Base-by-base conservation (phyloP, 208 protist species). In the Leishmania arabica region DNA sequence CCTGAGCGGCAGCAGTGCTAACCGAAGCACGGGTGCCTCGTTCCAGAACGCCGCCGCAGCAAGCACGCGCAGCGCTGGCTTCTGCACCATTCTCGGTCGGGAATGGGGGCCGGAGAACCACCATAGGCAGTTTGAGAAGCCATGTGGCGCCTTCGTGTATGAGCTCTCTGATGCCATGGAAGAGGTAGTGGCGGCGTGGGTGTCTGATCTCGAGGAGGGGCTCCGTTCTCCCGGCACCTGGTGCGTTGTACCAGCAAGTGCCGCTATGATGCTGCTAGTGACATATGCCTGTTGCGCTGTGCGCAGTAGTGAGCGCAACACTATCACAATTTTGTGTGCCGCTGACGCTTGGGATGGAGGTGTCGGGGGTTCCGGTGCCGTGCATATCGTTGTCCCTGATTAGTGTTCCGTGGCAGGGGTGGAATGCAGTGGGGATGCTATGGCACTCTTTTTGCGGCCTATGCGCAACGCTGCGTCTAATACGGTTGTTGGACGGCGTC, bases 91-190 rank as follows among this genome's bases (percentile, higher is more conserved):
- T 62, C 31, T 90, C 24, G 82, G 86, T 42, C 85, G 75, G 37
- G 86, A 87, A 76, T 89, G 89, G 89, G 78, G 83, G 24, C 78
- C 66, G n/a, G 89, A 92, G 78, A 85, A 86, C 80, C 89, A 90
- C 81, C 65, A 87, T 19, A 84, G 89, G 65, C 78, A 79, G 78
- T 86, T 85, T 60, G 83, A 88, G 79, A 88, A 87, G 71, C 79
- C 80, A 51, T 90, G 86, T 86, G 90, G 89, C 58, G 78, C 78
- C 40, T 86, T 87, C 40, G 69, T 88, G 54, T 42, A 85, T 51
- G 74, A 81, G 31, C 84, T 92, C 31, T 65, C 84, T 7, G 84
- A 80, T 9, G 86, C 75, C 11, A 83, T 88, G 74, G 73, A 79
- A 58, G 84, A 86, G 60, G 70, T 85, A 0, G 84, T 92, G 60